Evolutionary conservation across 805 yeast genomes (phyloP).

Genomic region (Candida nitratophila): DNA sequence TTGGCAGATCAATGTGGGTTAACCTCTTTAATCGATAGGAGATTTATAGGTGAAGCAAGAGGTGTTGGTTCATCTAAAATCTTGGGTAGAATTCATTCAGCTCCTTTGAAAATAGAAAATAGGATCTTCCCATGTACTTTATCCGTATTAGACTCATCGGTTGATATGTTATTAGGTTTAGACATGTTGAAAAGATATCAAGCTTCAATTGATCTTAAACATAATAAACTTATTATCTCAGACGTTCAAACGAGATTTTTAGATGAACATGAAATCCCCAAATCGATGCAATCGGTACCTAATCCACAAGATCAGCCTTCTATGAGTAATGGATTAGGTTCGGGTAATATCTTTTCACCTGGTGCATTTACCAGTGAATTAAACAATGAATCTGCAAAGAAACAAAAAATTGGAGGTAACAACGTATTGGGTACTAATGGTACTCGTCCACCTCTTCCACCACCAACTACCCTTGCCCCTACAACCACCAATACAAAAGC

Average conservation of each 20-base stretch:
- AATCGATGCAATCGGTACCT: constrained; percentile 14
- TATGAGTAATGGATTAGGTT: constrained; percentile 17
- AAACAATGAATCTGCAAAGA: constrained; percentile 1
- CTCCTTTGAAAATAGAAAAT: constrained; percentile 72
- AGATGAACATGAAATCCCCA: constrained; percentile 62
- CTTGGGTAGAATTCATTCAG: constrained; percentile 81
- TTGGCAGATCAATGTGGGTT: constrained; percentile 71
- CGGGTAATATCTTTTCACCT: constrained; percentile 24
- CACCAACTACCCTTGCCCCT: neutral
- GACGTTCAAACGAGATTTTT: constrained; percentile 67
- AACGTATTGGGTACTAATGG: too few relatives aligned
- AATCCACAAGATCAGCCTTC: constrained; percentile 1
- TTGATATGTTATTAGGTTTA: constrained; percentile 77
- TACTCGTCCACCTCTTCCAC: constrained; percentile 7
- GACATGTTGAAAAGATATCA: constrained; percentile 89
- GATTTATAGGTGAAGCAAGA: constrained; percentile 75
- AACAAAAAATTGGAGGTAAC: constrained; percentile 8
- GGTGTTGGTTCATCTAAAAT: constrained; percentile 87
- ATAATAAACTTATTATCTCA: constrained; percentile 62
- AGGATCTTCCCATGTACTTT: constrained; percentile 60
- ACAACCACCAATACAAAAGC: constrained; percentile 7
- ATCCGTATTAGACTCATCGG: constrained; percentile 62
- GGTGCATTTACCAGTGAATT: constrained; percentile 1
- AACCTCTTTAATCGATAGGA: constrained; percentile 64
- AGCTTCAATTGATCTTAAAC: constrained; percentile 68